Conservation (phyloP, 345 rosid genomes). For the Xanthoceras sorbifolium region DNA sequence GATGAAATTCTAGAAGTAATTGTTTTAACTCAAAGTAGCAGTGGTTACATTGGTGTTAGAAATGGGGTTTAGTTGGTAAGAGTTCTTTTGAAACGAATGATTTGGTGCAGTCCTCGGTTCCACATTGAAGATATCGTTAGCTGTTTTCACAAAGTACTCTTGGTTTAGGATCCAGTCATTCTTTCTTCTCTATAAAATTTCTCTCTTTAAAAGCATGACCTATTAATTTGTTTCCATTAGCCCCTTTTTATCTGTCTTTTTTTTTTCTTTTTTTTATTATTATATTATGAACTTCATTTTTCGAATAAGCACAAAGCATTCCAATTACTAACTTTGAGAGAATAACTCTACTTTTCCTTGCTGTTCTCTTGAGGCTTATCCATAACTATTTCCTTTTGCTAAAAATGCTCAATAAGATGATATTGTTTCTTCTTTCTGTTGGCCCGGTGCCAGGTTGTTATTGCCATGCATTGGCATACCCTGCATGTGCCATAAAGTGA, state of each 20-base stretch:
- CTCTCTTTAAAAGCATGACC: neutral
- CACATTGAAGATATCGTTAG: too few relatives aligned
- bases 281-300: neutral
- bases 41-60: too few relatives aligned
- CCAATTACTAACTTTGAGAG: neutral
- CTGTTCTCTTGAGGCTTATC: neutral
- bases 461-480: constrained; percentile 6
- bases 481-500: constrained; percentile 5
- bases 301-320: neutral
- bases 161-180: neutral
- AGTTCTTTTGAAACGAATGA: too few relatives aligned
- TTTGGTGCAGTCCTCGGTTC: too few relatives aligned
- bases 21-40: too few relatives aligned
- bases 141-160: too few relatives aligned
- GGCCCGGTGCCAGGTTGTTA: constrained; percentile 11
- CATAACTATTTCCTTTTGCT: neutral
- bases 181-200: neutral
- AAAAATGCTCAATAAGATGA: neutral
- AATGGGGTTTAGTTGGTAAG: too few relatives aligned
- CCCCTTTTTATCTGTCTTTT: constrained; percentile 1
- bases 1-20: too few relatives aligned
- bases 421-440: neutral
- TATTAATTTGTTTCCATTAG: neutral
- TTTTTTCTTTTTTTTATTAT: neutral
- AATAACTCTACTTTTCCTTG: neutral